Base-by-base conservation (phyloP, 306 rosid genomes). In the Cercis canadensis region DNA sequence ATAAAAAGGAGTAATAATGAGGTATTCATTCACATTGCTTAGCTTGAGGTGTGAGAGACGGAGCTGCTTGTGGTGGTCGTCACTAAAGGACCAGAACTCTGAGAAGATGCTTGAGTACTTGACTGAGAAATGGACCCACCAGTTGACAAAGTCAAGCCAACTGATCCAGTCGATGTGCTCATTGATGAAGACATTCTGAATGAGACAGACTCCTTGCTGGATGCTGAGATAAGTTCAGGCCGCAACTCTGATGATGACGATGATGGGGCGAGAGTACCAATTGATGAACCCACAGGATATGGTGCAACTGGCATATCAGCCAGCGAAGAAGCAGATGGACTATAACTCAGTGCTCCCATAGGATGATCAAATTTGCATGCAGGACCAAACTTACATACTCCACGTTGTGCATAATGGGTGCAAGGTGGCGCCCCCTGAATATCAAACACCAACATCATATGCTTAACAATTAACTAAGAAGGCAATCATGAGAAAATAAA, bases 361-460 rank as follows among this genome's bases (percentile, higher is more conserved):
- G 99, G 92, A 80, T 95, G 99, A 79, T 92, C 96, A 15, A 86
- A 95, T 85, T 82, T 95, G 90, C 99, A 95, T 50, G 92, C 88
- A 10, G 87, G 41, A 56, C 99, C 99, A 69, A 89, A 95, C 77
- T 89, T 95, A 72, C 99, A 95, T 47, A 84, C 81, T 75, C 99
- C 99, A 62, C 80, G 90, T 77, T 95, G 97, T 4, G 86, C 80
- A 81, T 86, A 95, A 85, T 92, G 99, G 82, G 89, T 82, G 76
- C 97, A 95, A 51, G 85, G 84, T 8, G 88, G 87, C 54, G 99
- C 93, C 65, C 96, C 99, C 99, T 95, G 92, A 64, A 72, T 46
- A 80, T 47, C 69, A 84, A 72, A 76, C 50, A 73, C 51, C 75
- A 71, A 76, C 47, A 76, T 74, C 75, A 61, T 68, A 78, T 45